Evolutionary conservation across 805 yeast species (phyloP).

Genomic region (Sugiyamaella americana): DNA sequence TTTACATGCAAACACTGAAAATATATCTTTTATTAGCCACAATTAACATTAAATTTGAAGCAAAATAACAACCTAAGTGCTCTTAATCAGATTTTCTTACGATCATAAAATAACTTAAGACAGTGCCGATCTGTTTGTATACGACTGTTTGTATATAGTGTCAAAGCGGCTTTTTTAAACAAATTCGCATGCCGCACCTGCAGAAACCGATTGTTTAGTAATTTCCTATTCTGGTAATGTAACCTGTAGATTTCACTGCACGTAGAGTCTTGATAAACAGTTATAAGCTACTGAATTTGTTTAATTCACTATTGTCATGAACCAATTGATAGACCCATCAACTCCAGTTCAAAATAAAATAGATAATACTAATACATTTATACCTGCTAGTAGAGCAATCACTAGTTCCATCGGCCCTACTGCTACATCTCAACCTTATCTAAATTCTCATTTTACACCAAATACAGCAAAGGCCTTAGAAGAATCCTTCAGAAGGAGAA

Average conservation of each 20-base stretch:
- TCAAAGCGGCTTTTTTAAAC: not conserved
- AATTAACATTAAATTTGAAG: too few relatives aligned
- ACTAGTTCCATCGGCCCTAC: too few relatives aligned
- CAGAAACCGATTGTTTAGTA: not conserved
- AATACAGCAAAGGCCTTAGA: constrained; percentile 18
- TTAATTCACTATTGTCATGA: too few relatives aligned
- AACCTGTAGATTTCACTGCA: not conserved
- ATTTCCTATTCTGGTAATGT: not conserved
- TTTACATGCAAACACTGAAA: too few relatives aligned
- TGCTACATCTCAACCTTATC: not conserved
- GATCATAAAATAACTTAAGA: too few relatives aligned
- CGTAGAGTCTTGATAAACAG: not conserved
- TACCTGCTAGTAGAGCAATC: too few relatives aligned
- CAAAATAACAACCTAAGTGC: too few relatives aligned
- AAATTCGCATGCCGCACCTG: not conserved
- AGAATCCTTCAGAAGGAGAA: constrained; percentile 17
- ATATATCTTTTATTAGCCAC: too few relatives aligned
- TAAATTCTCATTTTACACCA: constrained; percentile 19
- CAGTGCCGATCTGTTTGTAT: too few relatives aligned
- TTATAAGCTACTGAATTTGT: not conserved
- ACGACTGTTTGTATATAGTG: not conserved
- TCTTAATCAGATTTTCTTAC: too few relatives aligned
- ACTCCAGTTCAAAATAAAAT: constrained; percentile 12
- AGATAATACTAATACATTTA: not conserved
- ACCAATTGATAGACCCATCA: constrained; percentile 17